Conservation (phyloP, 495 filamentous ascomycete species). For the Aspergillus hancockii region DNA sequence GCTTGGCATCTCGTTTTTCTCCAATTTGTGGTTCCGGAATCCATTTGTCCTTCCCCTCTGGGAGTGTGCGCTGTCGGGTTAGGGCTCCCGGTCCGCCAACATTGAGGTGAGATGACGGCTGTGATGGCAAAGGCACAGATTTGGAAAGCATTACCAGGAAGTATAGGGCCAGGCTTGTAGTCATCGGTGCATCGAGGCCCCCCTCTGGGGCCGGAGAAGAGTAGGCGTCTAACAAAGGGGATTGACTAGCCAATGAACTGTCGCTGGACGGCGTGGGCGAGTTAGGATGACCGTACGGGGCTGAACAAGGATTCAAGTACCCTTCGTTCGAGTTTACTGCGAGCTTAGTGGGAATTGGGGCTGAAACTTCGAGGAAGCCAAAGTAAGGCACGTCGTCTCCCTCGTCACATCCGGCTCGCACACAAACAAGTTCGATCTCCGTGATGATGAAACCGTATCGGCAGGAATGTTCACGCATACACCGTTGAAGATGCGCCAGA, state of each 20-base stretch:
- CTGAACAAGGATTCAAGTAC: not conserved
- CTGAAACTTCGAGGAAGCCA: constrained; percentile 76
- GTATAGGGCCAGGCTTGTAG: constrained; percentile 69
- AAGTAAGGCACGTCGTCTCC: constrained; percentile 74
- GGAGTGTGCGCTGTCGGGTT: constrained; percentile 67
- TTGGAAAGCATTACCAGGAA: constrained; percentile 84
- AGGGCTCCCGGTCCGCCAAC: constrained; percentile 79
- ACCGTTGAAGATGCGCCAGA: constrained; percentile 78
- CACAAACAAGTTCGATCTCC: constrained; percentile 89
- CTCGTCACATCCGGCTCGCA: constrained; percentile 71
- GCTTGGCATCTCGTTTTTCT: constrained; percentile 83
- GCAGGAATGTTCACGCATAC: constrained; percentile 90
- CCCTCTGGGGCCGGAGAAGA: constrained; percentile 16
- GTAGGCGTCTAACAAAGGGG: constrained; percentile 21
- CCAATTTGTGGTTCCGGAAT: constrained; percentile 81
- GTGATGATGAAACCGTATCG: constrained; percentile 94
- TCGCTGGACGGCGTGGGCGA: constrained; percentile 26
- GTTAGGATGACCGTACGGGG: constrained; percentile 9
- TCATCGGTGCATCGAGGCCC: constrained; percentile 54
- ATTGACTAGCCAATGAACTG: constrained; percentile 23
- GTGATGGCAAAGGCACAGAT: constrained; percentile 65
- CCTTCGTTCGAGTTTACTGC: constrained; percentile 15
- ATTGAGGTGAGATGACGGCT: constrained; percentile 70
- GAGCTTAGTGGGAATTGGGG: constrained; percentile 55
- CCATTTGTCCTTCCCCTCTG: constrained; percentile 72